Evolutionary conservation across 2,329 filamentous ascomycete genomes (phyloP).

Genomic region (Apiospora phragmitis): DNA sequence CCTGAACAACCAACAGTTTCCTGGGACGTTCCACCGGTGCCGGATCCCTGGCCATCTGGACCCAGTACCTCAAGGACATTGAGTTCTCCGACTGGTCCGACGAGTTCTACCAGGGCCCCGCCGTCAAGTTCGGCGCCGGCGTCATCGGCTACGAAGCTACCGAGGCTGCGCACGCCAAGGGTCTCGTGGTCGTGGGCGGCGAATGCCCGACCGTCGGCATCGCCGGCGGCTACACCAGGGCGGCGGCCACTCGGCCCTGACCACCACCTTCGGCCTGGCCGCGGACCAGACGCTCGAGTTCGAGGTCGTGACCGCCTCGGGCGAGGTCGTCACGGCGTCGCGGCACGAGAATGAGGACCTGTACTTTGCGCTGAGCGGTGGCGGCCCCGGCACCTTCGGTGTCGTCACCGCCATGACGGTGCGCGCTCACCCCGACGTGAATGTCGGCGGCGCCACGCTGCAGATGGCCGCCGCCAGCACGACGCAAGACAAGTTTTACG

Average conservation of each 20-base stretch:
- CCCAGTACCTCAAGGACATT: slow-evolving; percentile 31
- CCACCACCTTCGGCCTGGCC: slow-evolving; percentile 45
- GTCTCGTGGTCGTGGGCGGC: slow-evolving; percentile 45
- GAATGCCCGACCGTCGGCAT: slow-evolving; percentile 51
- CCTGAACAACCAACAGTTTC: slow-evolving; percentile 25
- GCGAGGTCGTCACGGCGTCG: slow-evolving; percentile 37
- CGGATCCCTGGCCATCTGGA: slow-evolving; percentile 32
- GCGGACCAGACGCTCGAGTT: slow-evolving; percentile 49
- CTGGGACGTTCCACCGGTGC: slow-evolving; percentile 32
- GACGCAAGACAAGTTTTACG: slow-evolving; percentile 21
- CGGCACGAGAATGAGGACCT: slow-evolving; percentile 45
- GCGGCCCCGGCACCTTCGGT: slow-evolving; percentile 50
- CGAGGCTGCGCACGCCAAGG: slow-evolving; percentile 32
- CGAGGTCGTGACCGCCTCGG: slow-evolving; percentile 41
- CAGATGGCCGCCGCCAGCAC: slow-evolving; percentile 21
- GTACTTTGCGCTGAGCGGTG: slow-evolving; percentile 54
- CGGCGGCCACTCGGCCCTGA: slow-evolving; percentile 50
- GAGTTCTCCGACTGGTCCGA: slow-evolving; percentile 25
- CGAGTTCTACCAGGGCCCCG: slow-evolving; percentile 25
- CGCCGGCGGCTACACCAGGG: slow-evolving; percentile 55
- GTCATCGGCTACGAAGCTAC: slow-evolving; percentile 27
- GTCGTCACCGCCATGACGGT: slow-evolving; percentile 37
- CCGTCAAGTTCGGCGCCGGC: slow-evolving; percentile 30
- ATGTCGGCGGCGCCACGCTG: slow-evolving; percentile 23
- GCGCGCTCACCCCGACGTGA: slow-evolving; percentile 19